Conservation (phyloP, 768 basidiomycete species). For the Nevesoporus exiguus region DNA sequence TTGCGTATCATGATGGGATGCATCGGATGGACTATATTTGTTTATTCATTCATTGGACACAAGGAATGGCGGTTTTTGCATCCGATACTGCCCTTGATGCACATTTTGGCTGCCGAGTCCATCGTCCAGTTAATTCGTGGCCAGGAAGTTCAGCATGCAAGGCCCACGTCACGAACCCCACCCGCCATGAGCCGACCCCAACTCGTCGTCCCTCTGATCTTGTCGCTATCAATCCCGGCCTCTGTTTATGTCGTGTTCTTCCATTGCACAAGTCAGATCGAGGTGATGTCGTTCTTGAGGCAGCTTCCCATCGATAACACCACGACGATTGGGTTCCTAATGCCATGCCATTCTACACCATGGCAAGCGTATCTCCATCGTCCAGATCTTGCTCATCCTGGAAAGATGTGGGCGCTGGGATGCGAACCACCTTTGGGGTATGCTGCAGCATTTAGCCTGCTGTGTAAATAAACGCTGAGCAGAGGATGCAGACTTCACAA, state of each 20-base stretch:
- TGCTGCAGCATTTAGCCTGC: slow-evolving; percentile 26
- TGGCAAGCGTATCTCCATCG: slow-evolving; percentile 87
- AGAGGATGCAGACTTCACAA: slow-evolving; percentile 39
- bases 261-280: slow-evolving; percentile 79
- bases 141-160: slow-evolving; percentile 1
- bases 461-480: slow-evolving; percentile 6
- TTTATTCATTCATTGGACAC: slow-evolving; percentile 83
- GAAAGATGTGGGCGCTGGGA: slow-evolving; percentile 76
- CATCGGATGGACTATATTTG: slow-evolving; percentile 56
- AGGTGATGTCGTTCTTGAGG: slow-evolving; percentile 67
- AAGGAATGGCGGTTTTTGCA: slow-evolving; percentile 99
- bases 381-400: slow-evolving; percentile 49
- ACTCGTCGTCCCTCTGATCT: slow-evolving; percentile 36
- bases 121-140: slow-evolving; percentile 47
- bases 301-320: slow-evolving; percentile 48
- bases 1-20: slow-evolving; percentile 45
- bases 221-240: slow-evolving; percentile 56
- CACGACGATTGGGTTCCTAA: slow-evolving; percentile 71
- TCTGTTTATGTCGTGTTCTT: slow-evolving; percentile 68
- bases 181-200: slow-evolving; percentile 16
- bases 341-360: slow-evolving; percentile 97
- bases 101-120: slow-evolving; percentile 74
- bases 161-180: neutral
- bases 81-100: slow-evolving; percentile 80
- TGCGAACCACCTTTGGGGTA: slow-evolving; percentile 92